A percentile compares a stretch with the other conserved stretches of the same genome.
Evolutionary conservation across 2,329 filamentous ascomycete genomes (phyloP).

Genomic region (Diplocarpon mali): DNA sequence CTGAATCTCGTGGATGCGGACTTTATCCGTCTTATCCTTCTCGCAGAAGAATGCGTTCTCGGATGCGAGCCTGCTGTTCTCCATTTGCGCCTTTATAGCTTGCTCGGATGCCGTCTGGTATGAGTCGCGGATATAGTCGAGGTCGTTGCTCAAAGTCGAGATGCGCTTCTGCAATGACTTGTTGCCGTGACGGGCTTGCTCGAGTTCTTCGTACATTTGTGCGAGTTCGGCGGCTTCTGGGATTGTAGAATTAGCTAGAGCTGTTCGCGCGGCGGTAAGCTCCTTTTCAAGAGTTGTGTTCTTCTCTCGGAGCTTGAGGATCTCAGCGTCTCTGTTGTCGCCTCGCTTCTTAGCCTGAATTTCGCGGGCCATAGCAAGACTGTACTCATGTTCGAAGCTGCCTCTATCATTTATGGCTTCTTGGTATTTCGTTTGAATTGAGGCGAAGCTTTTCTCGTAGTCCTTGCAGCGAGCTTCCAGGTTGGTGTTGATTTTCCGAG

Average conservation of each 20-base stretch:
- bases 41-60: constrained; percentile 11
- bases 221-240: constrained; percentile 32
- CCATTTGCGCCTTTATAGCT: constrained; percentile 11
- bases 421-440: constrained; percentile 37
- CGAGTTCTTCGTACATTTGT: constrained; percentile 30
- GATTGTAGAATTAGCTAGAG: constrained; percentile 25
- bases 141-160: constrained; percentile 15
- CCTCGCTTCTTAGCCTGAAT: constrained; percentile 11
- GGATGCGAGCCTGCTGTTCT: constrained; percentile 14
- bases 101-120: constrained; percentile 24
- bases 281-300: constrained; percentile 14
- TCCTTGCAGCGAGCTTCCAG: constrained; percentile 37
- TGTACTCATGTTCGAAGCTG: constrained; percentile 34
- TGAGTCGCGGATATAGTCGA: constrained; percentile 21
- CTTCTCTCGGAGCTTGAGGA: constrained; percentile 21
- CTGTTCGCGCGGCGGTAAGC: constrained; percentile 20
- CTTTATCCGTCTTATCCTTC: constrained; percentile 19
- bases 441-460: constrained; percentile 33
- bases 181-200: constrained; percentile 11
- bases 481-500: constrained; percentile 33
- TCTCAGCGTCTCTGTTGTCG: constrained; percentile 13
- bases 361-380: constrained; percentile 12
- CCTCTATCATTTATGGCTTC: constrained; percentile 41
- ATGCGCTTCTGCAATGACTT: constrained; percentile 17
- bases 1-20: constrained; percentile 24